Conservation (phyloP, 306 rosid species). For the Heteromeles arbutifolia region DNA sequence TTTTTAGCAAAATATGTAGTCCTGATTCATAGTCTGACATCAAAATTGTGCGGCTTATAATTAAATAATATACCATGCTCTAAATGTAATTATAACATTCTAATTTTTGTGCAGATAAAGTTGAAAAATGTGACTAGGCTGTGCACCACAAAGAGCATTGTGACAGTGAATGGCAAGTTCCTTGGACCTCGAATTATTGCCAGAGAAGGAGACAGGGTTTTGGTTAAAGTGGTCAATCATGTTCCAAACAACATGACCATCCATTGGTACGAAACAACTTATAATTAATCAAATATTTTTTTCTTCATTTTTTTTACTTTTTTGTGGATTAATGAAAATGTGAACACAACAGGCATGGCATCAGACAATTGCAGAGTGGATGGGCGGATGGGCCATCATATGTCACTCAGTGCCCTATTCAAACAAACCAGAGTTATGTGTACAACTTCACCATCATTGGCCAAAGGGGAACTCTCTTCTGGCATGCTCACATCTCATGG, state of each 20-base stretch:
- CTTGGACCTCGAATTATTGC: conserved; percentile 61
- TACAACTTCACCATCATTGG: conserved; percentile 66
- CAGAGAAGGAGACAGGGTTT: conserved; percentile 64
- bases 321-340: not conserved
- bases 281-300: not conserved
- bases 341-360: conserved; percentile 51
- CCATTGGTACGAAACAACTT: conserved; percentile 51
- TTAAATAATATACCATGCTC: not conserved
- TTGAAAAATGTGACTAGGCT: conserved; percentile 47
- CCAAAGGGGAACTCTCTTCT: conserved; percentile 63
- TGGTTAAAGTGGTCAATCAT: conserved; percentile 63
- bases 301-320: not conserved
- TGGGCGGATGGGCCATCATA: conserved; percentile 74
- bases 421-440: conserved; percentile 45
- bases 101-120: conserved; percentile 30
- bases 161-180: conserved; percentile 56
- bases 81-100: not conserved
- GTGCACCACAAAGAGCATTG: conserved; percentile 51
- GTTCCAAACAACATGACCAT: conserved; percentile 51
- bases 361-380: conserved; percentile 53
- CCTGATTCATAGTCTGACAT: not conserved
- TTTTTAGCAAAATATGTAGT: no score
- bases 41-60: not conserved
- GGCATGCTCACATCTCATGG: conserved; percentile 74
- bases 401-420: conserved; percentile 72